Evolutionary conservation across 2,329 filamentous ascomycete genomes (phyloP), one percentile per base, ranked within the genome.

Genomic region (Epichloe elymi): DNA sequence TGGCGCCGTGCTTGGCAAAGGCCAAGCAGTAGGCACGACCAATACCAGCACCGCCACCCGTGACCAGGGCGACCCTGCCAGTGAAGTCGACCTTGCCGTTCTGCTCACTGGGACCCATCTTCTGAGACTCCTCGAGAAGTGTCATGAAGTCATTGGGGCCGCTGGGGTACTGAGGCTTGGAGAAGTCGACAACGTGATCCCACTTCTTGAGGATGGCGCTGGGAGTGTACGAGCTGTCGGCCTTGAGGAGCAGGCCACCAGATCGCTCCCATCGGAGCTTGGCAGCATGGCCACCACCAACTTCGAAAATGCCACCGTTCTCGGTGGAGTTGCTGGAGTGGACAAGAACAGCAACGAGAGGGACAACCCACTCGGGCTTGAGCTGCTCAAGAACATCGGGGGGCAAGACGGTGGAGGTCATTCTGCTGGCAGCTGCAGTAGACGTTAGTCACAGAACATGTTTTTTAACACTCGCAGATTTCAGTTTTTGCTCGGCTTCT

Each of bases 201-300:
- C 93, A 98, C 70, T 91, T 89, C 72, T 86, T 83, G 57, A 95
- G 75, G 58, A 98, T 76, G 54, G 90, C 89, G 58, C 86, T 85
- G 11, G 93, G 87, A 5, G 91, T 97, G 68, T 95, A 86, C 56
- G 79, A 83, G 61, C 85, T 80, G 69, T 97, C 93, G 51, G 88
- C 83, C 75, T 91, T 94, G 64, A 96, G 80, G 39, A 97, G 78
- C 55, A 88, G 85, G 70, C 93, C 93, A 67, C 81, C 84, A 51
- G 93, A 83, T 57, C 93, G 85, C 77, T 98, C 88, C 93, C 93
- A 98, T 63, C 93, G 81, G 53, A 95, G 71, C 78, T 97, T 97
- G 59, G 91, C 87, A 53, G 94, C 74, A 71, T 95, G 88, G 51
- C 91, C 93, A 65, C 87, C 93, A 54, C 93, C 93, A 57, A 86